These are phyloP conservation scores for Amanita molliuscula DNA, from an alignment of 768 basidiomycete genomes.

Conservation along the genomic window DNA sequence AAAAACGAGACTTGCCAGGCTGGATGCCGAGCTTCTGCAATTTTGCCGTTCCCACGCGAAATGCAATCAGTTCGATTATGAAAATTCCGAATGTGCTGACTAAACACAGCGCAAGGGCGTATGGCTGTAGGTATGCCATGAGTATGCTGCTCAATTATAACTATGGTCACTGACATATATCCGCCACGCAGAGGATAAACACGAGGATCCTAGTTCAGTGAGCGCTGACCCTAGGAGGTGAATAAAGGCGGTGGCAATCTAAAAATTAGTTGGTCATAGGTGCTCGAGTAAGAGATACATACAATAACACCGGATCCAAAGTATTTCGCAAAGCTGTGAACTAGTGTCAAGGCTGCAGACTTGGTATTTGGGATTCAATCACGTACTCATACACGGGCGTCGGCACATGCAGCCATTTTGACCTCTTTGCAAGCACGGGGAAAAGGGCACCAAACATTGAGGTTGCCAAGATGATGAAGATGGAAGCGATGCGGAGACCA, in stretches of 20 bases:
- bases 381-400: constrained; percentile 60
- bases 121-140: constrained; percentile 42
- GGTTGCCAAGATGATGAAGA: constrained; percentile 63
- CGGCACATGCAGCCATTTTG: constrained; percentile 45
- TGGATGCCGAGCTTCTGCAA: constrained; percentile 54
- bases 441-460: constrained; percentile 57
- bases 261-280: not conserved
- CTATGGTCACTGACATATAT: constrained; percentile 50
- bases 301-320: constrained; percentile 89
- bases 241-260: constrained; percentile 89
- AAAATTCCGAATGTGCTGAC: constrained; percentile 78
- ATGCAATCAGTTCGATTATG: constrained; percentile 75
- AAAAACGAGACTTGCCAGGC: constrained; percentile 33
- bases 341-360: not conserved
- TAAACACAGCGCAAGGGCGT: constrained; percentile 73
- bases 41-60: constrained; percentile 74
- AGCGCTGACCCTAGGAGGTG: constrained; percentile 73
- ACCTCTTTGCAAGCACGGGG: constrained; percentile 52
- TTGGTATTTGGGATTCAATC: not conserved
- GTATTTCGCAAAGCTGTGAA: constrained; percentile 68
- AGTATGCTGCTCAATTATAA: not conserved
- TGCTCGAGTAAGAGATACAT: constrained; percentile 16
- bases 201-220: constrained; percentile 57
- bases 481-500: constrained; percentile 53
- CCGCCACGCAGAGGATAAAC: constrained; percentile 61